Conservation (phyloP, 345 rosid species). For the Lumnitzera littorea region DNA sequence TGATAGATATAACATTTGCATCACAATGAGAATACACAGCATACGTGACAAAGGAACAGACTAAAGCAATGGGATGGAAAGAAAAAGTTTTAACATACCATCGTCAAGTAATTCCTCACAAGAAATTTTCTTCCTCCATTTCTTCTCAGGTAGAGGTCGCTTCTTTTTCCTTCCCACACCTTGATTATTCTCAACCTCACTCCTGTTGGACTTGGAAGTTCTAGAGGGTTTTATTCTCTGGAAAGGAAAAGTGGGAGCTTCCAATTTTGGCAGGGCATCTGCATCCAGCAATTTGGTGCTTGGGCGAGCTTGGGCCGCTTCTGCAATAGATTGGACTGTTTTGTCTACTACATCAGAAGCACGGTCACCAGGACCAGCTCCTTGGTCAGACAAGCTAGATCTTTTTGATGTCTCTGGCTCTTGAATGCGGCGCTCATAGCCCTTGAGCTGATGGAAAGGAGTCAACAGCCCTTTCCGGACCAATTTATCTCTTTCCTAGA, state of each 20-base stretch:
- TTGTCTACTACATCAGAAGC: constrained; percentile 50
- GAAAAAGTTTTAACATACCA: constrained; percentile 37
- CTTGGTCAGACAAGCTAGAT: constrained; percentile 28
- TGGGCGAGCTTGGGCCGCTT: constrained; percentile 82
- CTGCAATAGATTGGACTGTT: constrained; percentile 49
- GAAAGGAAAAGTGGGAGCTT: constrained; percentile 64
- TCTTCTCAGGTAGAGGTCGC: constrained; percentile 83
- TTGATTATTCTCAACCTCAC: constrained; percentile 37
- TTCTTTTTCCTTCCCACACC: constrained; percentile 36
- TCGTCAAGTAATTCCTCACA: constrained; percentile 47
- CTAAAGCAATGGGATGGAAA: not conserved
- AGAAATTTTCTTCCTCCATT: constrained; percentile 70
- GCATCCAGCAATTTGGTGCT: constrained; percentile 72
- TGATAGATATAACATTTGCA: too few relatives aligned
- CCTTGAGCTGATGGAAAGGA: constrained; percentile 90
- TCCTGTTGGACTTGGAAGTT: constrained; percentile 33
- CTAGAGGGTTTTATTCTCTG: constrained; percentile 59
- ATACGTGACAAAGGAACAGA: not conserved
- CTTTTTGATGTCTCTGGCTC: constrained; percentile 44
- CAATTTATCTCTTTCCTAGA: constrained; percentile 94
- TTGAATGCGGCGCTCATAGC: constrained; percentile 82
- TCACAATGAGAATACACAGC: too few relatives aligned
- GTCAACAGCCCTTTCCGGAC: constrained; percentile 92
- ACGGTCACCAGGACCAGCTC: constrained; percentile 29
- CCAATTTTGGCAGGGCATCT: constrained; percentile 75